phyloP scores from a whole-genome alignment of 108 stramenopile genomes.

The Nitzschia inconspicua region DNA sequence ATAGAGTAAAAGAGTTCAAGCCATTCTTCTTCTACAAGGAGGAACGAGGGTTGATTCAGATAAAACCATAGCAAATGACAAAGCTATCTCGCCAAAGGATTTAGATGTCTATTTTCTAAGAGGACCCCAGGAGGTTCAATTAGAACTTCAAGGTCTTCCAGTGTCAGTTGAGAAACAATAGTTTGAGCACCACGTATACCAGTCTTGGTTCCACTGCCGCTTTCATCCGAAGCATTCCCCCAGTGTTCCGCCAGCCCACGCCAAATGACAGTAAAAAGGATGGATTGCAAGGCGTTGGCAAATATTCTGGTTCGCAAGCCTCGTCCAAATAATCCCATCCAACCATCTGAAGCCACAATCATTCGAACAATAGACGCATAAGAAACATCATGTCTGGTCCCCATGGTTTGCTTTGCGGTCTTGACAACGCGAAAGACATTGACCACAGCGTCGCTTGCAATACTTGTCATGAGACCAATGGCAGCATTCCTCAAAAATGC shows the following conservation, averaged over 20 bases:
- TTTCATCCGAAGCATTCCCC: neutral
- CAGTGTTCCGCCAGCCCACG: slow-evolving; percentile 64
- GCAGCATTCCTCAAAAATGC: slow-evolving; percentile 57
- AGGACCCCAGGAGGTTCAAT: no score
- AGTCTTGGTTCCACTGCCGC: neutral
- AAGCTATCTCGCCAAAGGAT: no score
- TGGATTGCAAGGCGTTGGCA: slow-evolving; percentile 79
- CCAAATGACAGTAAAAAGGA: slow-evolving; percentile 84
- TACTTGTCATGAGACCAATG: slow-evolving; percentile 72
- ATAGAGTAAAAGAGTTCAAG: no score
- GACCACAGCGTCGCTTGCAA: slow-evolving; percentile 72
- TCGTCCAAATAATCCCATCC: slow-evolving; percentile 82
- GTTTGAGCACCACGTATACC: no score
- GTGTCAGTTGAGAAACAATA: no score
- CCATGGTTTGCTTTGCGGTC: slow-evolving; percentile 81
- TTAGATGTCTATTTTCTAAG: no score
- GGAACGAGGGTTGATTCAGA: no score
- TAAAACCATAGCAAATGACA: no score
- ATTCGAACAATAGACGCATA: slow-evolving; percentile 69
- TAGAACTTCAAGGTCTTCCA: no score
- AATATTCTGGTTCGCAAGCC: slow-evolving; percentile 72
- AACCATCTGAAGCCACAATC: slow-evolving; percentile 82
- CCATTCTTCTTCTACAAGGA: no score
- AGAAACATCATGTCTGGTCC: slow-evolving; percentile 48
- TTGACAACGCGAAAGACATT: slow-evolving; percentile 86